These are phyloP conservation scores for Pseudogymnoascus sp. DNA, from an alignment of 2,329 filamentous ascomycete species.

Conservation along the genomic window DNA sequence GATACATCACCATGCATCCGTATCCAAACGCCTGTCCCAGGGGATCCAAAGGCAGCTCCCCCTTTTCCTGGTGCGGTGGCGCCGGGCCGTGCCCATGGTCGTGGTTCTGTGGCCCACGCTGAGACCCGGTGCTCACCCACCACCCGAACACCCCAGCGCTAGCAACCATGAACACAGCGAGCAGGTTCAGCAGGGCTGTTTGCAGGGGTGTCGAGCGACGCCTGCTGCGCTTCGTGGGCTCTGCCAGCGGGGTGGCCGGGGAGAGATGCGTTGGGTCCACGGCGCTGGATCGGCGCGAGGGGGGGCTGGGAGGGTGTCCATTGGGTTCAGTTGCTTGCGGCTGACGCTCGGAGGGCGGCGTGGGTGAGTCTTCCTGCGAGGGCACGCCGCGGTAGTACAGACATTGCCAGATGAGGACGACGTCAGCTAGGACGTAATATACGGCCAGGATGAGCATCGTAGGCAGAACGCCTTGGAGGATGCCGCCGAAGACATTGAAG, in stretches of 20 bases:
- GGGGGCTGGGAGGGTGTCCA: slow-evolving; percentile 35
- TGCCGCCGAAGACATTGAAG: slow-evolving; percentile 91
- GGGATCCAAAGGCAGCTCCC: slow-evolving; percentile 31
- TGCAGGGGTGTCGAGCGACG: slow-evolving; percentile 44
- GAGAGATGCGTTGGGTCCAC: slow-evolving; percentile 63
- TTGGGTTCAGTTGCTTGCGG: slow-evolving; percentile 34
- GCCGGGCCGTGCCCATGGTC: slow-evolving; percentile 17
- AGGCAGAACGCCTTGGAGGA: slow-evolving; percentile 82
- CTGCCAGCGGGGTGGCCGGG: slow-evolving; percentile 70
- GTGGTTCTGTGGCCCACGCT: slow-evolving; percentile 23
- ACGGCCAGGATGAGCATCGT: slow-evolving; percentile 95
- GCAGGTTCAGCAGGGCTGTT: slow-evolving; percentile 60
- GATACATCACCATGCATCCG: slow-evolving; percentile 80
- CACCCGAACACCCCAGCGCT: slow-evolving; percentile 77
- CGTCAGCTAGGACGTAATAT: slow-evolving; percentile 86
- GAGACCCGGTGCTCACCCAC: slow-evolving; percentile 53
- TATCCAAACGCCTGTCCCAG: slow-evolving; percentile 90
- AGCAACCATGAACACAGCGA: slow-evolving; percentile 72
- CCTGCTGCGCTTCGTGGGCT: slow-evolving; percentile 35
- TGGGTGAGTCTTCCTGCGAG: slow-evolving; percentile 43
- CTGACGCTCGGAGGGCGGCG: background rate
- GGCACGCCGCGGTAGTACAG: slow-evolving; percentile 93
- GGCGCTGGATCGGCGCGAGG: slow-evolving; percentile 46
- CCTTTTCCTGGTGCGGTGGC: slow-evolving; percentile 26
- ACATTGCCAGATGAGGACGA: slow-evolving; percentile 80